These are phyloP conservation scores for Sapria himalayana DNA, from an alignment of 345 rosid genomes.

Conservation along the genomic window DNA sequence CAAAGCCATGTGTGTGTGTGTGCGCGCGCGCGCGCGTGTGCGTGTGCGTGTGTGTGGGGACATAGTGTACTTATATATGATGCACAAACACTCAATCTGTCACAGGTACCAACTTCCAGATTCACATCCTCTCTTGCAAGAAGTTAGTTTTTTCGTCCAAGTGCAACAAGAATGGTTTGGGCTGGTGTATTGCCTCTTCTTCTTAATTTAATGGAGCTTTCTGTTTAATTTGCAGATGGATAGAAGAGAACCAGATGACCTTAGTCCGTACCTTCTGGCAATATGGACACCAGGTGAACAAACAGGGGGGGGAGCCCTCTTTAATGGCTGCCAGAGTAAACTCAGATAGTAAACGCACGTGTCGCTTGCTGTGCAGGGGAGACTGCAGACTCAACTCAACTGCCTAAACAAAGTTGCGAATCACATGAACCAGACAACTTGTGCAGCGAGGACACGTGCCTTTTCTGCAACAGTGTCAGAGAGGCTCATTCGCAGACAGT, in stretches of 20 bases:
- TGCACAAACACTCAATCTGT: constrained; percentile 9
- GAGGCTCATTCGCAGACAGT: constrained; percentile 59
- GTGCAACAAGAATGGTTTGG: too few species aligned
- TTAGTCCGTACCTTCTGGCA: constrained; percentile 68
- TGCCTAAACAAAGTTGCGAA: constrained; percentile 32
- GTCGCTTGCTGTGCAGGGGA: too few species aligned
- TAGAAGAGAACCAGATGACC: constrained; percentile 61
- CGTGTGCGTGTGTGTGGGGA: too few species aligned
- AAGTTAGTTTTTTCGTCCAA: constrained; percentile 42
- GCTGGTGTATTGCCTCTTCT: too few species aligned
- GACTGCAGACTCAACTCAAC: constrained; percentile 52
- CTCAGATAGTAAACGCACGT: too few species aligned
- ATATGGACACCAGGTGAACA: constrained; percentile 90
- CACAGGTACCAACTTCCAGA: constrained; percentile 83
- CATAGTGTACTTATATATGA: too few species aligned
- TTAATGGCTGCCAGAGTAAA: too few species aligned
- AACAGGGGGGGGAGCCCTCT: constrained; percentile 58
- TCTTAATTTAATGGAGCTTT: neutral
- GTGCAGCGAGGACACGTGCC: constrained; percentile 49
- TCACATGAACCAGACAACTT: constrained; percentile 24
- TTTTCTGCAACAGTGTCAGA: constrained; percentile 42
- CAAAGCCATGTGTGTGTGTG: too few species aligned
- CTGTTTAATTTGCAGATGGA: constrained; percentile 38
- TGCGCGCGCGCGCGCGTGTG: too few species aligned
- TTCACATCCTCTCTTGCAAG: constrained; percentile 60